Base-by-base conservation (phyloP, 192 early-diverging fungal genomes). In the Rhizophagus sp. region DNA sequence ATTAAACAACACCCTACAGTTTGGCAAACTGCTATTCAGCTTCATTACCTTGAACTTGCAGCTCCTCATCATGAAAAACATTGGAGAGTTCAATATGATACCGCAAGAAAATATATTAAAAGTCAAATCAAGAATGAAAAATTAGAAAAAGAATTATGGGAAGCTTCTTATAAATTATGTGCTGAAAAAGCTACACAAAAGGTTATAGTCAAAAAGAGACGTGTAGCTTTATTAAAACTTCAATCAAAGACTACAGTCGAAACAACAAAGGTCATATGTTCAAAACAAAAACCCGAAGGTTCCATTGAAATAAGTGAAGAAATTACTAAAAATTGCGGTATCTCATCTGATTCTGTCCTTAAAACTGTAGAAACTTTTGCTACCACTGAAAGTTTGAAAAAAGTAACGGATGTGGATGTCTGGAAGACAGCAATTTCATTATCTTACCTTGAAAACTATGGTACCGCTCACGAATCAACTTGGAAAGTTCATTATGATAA, bases 121-220 rank as follows among this genome's bases (percentile, higher is more conserved):
- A 22, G 22, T 41, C 69, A 30, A 0, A 30, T 71, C 33, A 39
- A 39, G 13, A 8, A 66, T 17, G 33, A 15, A 22, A 34, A 71
- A 50, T 24, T 49, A 12, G 71, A 73, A 73, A 30, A 73, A 49
- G 71, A 73, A 73, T 27, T 73, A 33, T 27, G 15, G n/a, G 22
- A 44, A 49, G 71, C 49, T n/a, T 73, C 27, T 27, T 19, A 73
- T 9, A 25, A 47, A 15, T 30, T 47, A n/a, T 25, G 19, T 25
- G 10, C 39, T 49, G 71, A 73, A 73, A 25, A 73, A 73, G 71
- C 22, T 9, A 49, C 44, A 3, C 30, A 36, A 12, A 34, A 12
- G 15, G 19, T 69, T 69, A 39, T 19, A 19, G 27, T 27, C 64
- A 13, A 65, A 11, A 69, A 69, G 17, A 47, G 39, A 73, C 19